phyloP scores from a whole-genome alignment of 2,329 filamentous ascomycete genomes.

The Pestalotiopsis sp. region DNA sequence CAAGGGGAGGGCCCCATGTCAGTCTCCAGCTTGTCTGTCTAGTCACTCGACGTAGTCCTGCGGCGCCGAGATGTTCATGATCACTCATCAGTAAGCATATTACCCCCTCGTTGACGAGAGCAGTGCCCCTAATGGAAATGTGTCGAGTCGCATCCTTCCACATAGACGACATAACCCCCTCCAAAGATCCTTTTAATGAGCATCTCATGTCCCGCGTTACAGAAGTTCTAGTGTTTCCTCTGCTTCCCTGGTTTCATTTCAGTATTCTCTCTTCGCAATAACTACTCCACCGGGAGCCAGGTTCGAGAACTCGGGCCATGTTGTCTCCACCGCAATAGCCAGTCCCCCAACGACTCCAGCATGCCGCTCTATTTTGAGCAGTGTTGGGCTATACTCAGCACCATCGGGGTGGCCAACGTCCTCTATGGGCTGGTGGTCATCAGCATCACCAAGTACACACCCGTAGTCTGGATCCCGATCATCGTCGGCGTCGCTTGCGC shows the following conservation, averaged over 20 bases:
- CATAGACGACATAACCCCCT: background rate
- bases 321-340: background rate
- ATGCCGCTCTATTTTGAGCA: slow-evolving; percentile 39
- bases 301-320: background rate
- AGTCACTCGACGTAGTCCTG: background rate
- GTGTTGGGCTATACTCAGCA: slow-evolving; percentile 47
- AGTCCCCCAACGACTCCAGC: background rate
- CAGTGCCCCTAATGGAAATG: background rate
- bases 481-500: slow-evolving; percentile 38
- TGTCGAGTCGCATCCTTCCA: background rate
- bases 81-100: background rate
- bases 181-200: background rate
- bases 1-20: background rate
- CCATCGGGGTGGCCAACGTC: slow-evolving; percentile 41
- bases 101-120: background rate
- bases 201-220: background rate
- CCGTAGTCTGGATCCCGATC: slow-evolving; percentile 40
- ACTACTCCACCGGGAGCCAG: background rate
- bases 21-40: background rate
- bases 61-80: background rate
- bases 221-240: background rate
- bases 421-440: slow-evolving; percentile 39
- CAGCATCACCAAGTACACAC: slow-evolving; percentile 40
- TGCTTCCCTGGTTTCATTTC: background rate
- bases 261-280: background rate